Base-by-base conservation (phyloP, 2,329 filamentous ascomycete species). In the Fusarium fujikuroi region DNA sequence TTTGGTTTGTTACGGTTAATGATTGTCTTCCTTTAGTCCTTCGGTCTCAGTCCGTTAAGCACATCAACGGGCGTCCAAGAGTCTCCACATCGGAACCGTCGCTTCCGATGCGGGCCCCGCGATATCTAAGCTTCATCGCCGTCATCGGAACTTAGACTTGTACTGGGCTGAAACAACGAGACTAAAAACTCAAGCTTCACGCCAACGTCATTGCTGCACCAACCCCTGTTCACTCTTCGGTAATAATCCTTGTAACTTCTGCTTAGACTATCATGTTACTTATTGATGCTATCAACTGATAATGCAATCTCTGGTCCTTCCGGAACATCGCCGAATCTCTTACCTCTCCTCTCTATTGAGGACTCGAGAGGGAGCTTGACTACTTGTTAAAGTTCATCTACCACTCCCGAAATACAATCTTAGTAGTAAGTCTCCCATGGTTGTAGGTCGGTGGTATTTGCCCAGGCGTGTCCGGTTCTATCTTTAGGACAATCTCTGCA, bases 331-430 rank as follows among this genome's bases (percentile, higher is more conserved):
- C 62, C 64, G 58, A 63, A 47, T 43, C 21, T 40, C 47, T 40
- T 40, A 11, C 58, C 59, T 58, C 43, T 63, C 57, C 57, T 58
- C 43, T 61, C 59, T 34, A n/a, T 43, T n/a, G 30, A 30, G 30
- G 30, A 30, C 30, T 30, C 30, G 11, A 30, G 30, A 30, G 30
- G 11, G 30, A 30, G 30, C 30, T 30, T 11, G 30, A 30, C 30
- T 30, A 9, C 30, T 30, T 30, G 30, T 30, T 30, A 30, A 30
- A 30, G 30, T 11, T 84, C 82, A 63, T 84, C 80, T 53, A 85
- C 77, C 70, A 85, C 77, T 69, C 81, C 79, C 36, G 80, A 77
- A 61, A 84, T 79, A 16, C 80, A 56, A 67, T 70, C 37, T 66
- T 75, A 39, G 64, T 63, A 56, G 67, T 53, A 23, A 71, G 58